phyloP scores from a whole-genome alignment of 805 yeast species.

The Yarrowia porcina region DNA sequence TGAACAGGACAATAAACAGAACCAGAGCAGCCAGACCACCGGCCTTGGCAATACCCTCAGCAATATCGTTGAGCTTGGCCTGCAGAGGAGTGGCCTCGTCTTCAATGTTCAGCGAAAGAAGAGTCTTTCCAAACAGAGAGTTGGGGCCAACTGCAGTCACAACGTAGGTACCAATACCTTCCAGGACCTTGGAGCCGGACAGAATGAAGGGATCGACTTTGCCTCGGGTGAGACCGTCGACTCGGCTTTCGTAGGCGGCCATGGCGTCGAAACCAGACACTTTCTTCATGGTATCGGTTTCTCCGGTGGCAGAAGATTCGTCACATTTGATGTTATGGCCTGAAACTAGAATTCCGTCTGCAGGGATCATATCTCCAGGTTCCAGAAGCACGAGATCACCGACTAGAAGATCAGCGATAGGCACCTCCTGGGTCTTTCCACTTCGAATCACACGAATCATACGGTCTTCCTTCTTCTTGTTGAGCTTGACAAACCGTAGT shows the following conservation, averaged over 20 bases:
- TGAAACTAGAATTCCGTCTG: constrained; percentile 70
- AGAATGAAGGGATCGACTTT: constrained; percentile 77
- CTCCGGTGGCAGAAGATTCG: constrained; percentile 92
- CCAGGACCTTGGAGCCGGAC: constrained; percentile 83
- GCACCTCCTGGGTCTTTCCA: constrained; percentile 62
- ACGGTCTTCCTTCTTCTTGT: constrained; percentile 83
- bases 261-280: constrained; percentile 49
- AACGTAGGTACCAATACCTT: constrained; percentile 81
- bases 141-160: constrained; percentile 88
- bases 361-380: constrained; percentile 93
- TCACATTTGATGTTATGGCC: constrained; percentile 81
- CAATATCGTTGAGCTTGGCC: constrained; percentile 70
- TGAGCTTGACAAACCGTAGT: constrained; percentile 81
- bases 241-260: constrained; percentile 34
- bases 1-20: constrained; percentile 74
- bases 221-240: constrained; percentile 37
- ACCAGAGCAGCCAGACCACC: constrained; percentile 82
- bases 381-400: constrained; percentile 82
- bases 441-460: constrained; percentile 71
- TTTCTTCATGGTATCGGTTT: constrained; percentile 77
- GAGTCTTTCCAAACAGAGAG: constrained; percentile 88
- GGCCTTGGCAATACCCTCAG: constrained; percentile 92
- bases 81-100: constrained; percentile 88
- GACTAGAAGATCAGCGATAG: constrained; percentile 72
- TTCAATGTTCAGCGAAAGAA: constrained; percentile 73